Conservation (phyloP, 2,329 filamentous ascomycete species). For the Bertia moriformis region DNA sequence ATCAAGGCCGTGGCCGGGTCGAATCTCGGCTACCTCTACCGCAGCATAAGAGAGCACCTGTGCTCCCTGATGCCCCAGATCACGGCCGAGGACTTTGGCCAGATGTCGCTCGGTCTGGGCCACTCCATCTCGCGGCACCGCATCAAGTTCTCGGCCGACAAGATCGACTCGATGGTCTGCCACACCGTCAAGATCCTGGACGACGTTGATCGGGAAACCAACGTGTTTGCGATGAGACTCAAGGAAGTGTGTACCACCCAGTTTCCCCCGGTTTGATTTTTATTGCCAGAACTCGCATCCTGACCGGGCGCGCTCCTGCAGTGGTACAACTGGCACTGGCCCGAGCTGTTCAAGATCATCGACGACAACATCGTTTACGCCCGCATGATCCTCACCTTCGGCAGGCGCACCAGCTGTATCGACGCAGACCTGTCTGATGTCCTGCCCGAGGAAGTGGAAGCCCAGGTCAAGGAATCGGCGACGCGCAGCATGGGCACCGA, state of each 20-base stretch:
- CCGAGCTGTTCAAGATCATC: constrained; percentile 90
- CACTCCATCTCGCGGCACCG: constrained; percentile 95
- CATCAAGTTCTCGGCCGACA: constrained; percentile 95
- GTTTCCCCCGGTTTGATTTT: no score
- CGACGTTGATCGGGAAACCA: constrained; percentile 95
- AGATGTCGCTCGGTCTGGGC: constrained; percentile 89
- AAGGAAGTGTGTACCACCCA: no score
- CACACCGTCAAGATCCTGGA: constrained; percentile 89
- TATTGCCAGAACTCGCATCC: no score
- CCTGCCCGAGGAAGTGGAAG: constrained; percentile 87
- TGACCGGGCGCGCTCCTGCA: no score
- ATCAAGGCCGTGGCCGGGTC: constrained; percentile 54
- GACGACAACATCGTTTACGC: constrained; percentile 95
- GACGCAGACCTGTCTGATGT: constrained; percentile 73
- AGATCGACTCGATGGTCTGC: constrained; percentile 99
- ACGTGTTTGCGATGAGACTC: constrained; percentile 96
- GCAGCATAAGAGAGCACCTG: constrained; percentile 82
- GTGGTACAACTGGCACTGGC: constrained; percentile 99
- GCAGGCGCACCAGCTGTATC: constrained; percentile 69
- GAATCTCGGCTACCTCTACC: constrained; percentile 76
- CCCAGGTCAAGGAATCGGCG: constrained; percentile 77
- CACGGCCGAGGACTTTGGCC: constrained; percentile 70
- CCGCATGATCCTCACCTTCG: constrained; percentile 73
- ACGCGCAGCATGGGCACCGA: constrained; percentile 98
- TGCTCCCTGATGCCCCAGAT: constrained; percentile 82